Conservation (phyloP, 116 monocot species). For the Iris pallida region DNA sequence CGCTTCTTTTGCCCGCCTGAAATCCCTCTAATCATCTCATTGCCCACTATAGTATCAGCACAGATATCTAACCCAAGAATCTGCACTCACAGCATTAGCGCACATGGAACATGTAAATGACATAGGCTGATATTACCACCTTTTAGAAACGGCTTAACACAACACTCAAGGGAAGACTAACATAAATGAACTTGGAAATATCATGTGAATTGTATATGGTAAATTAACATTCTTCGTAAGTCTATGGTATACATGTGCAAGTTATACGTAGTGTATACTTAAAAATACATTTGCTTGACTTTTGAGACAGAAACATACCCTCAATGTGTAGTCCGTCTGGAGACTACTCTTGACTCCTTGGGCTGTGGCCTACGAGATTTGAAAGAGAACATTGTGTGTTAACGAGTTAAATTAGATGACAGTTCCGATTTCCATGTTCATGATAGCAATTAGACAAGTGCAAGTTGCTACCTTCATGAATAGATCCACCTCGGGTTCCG, state of each 20-base stretch:
- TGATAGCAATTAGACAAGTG: background rate
- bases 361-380: conserved; percentile 59
- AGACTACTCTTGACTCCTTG: conserved; percentile 54
- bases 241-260: too few species aligned
- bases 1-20: conserved; percentile 72
- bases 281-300: too few species aligned
- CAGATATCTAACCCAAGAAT: conserved; percentile 68
- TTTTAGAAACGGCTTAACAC: too few species aligned
- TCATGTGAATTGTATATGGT: too few species aligned
- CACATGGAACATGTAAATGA: too few species aligned
- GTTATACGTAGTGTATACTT: too few species aligned
- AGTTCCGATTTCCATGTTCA: background rate
- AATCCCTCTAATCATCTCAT: conserved; percentile 61
- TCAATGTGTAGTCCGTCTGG: conserved; percentile 61
- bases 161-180: too few species aligned
- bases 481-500: conserved; percentile 78
- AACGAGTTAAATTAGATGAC: background rate
- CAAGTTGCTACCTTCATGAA: conserved; percentile 74
- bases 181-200: too few species aligned
- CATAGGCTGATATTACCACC: too few species aligned
- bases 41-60: conserved; percentile 55
- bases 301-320: conserved; percentile 20
- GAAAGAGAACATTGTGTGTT: background rate
- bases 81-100: conserved; percentile 7
- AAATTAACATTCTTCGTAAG: too few species aligned